Conservation (phyloP, 2,329 filamentous ascomycete species). For the Hypoxylon rubiginosum region DNA sequence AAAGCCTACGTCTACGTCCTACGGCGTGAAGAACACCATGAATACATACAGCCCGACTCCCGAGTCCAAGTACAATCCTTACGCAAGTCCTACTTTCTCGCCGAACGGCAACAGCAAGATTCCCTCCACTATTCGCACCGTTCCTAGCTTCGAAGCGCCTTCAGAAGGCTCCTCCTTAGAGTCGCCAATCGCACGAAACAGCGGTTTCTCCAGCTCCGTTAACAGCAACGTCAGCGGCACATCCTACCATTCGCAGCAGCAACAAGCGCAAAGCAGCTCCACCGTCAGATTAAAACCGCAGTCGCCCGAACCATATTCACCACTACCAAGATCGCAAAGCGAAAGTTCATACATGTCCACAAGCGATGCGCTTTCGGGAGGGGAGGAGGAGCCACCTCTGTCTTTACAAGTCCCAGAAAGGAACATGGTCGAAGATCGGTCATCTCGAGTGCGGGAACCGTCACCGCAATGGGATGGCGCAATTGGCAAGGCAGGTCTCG, state of each 20-base stretch:
- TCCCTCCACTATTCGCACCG: slow-evolving; percentile 68
- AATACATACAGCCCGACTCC: slow-evolving; percentile 43
- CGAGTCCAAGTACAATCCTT: slow-evolving; percentile 44
- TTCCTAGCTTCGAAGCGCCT: slow-evolving; percentile 66
- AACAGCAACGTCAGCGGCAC: slow-evolving; percentile 66
- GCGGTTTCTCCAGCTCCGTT: slow-evolving; percentile 68
- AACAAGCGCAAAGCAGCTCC: slow-evolving; percentile 51
- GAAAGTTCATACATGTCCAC: slow-evolving; percentile 45
- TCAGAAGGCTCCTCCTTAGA: slow-evolving; percentile 57
- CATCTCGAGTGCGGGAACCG: slow-evolving; percentile 48
- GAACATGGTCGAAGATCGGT: slow-evolving; percentile 49
- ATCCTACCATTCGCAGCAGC: slow-evolving; percentile 57
- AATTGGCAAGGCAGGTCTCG: slow-evolving; percentile 76
- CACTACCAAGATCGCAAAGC: slow-evolving; percentile 33
- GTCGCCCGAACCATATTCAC: slow-evolving; percentile 37
- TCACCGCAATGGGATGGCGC: slow-evolving; percentile 71
- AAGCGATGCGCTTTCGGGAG: slow-evolving; percentile 41
- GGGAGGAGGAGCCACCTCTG: slow-evolving; percentile 36
- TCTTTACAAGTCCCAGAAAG: slow-evolving; percentile 56
- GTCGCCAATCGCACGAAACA: slow-evolving; percentile 59
- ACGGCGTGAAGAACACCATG: slow-evolving; percentile 43
- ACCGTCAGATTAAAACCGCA: slow-evolving; percentile 52
- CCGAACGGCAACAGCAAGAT: slow-evolving; percentile 51
- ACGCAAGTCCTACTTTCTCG: slow-evolving; percentile 35
- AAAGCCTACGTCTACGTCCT: slow-evolving; percentile 43